Evolutionary conservation across 371 early-diverging fungal species (phyloP).

Genomic region (Rhizomucor pusillus): DNA sequence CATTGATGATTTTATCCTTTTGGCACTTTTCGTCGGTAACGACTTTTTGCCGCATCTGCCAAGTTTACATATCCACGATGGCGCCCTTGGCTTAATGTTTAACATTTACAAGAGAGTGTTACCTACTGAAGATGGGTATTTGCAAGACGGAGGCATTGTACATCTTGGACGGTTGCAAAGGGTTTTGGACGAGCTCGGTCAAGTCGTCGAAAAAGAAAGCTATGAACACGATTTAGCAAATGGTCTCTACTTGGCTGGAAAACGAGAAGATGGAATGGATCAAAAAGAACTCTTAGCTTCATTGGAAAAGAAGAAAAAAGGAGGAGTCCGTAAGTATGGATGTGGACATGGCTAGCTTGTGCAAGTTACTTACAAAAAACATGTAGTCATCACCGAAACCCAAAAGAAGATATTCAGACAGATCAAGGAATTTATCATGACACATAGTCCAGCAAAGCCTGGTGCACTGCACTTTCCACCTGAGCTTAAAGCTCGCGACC

Average conservation of each 20-base stretch:
- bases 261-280: slow-evolving; percentile 40
- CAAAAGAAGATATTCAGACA: slow-evolving; percentile 58
- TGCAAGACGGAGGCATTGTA: slow-evolving; percentile 81
- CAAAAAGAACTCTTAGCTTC: slow-evolving; percentile 44
- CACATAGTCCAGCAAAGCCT: slow-evolving; percentile 24
- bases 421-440: slow-evolving; percentile 53
- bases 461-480: slow-evolving; percentile 44
- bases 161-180: slow-evolving; percentile 62
- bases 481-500: slow-evolving; percentile 55
- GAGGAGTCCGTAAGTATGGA: slow-evolving; percentile 4
- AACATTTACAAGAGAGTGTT: slow-evolving; percentile 79
- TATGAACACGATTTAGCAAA: slow-evolving; percentile 66
- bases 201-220: slow-evolving; percentile 62
- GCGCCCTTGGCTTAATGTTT: slow-evolving; percentile 87
- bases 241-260: slow-evolving; percentile 58
- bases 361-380: background rate
- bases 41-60: slow-evolving; percentile 98
- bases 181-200: slow-evolving; percentile 59
- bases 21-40: slow-evolving; percentile 97
- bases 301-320: slow-evolving; percentile 44
- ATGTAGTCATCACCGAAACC: slow-evolving; percentile 53
- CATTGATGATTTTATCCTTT: slow-evolving; percentile 95
- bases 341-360: background rate
- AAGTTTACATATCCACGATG: slow-evolving; percentile 92
- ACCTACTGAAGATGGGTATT: slow-evolving; percentile 73